A percentile compares a stretch with the other conserved stretches of the same genome.
phyloP scores from a whole-genome alignment of 2,329 filamentous ascomycete species.

The Pseudogymnoascus verrucosus region DNA sequence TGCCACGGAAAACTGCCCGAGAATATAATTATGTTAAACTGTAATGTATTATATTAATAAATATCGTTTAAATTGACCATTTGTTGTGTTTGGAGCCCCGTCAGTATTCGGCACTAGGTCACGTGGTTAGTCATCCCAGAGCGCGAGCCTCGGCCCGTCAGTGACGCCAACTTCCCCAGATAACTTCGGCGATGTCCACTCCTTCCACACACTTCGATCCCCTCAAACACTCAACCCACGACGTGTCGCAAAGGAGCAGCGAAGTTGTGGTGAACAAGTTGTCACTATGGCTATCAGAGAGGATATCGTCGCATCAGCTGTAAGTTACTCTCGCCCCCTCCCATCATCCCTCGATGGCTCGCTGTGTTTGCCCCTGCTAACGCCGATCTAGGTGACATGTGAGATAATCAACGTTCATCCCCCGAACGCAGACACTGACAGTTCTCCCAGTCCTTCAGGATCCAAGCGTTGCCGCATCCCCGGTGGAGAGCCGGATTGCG shows the following conservation, averaged over 20 bases:
- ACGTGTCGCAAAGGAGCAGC: not conserved
- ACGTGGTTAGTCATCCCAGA: not conserved
- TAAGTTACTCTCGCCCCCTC: slow-evolving; percentile 34
- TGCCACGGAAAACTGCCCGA: not conserved
- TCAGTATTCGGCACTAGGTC: not conserved
- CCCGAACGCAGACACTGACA: slow-evolving; percentile 16
- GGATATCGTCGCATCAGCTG: slow-evolving; percentile 80
- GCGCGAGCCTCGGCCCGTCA: slow-evolving; percentile 7
- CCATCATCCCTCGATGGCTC: slow-evolving; percentile 16
- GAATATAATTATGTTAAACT: not conserved
- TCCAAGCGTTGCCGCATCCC: slow-evolving; percentile 78
- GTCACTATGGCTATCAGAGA: slow-evolving; percentile 75
- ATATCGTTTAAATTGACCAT: not conserved
- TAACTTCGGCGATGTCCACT: slow-evolving; percentile 5
- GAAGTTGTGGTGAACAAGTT: slow-evolving; percentile 10
- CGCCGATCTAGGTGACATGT: slow-evolving; percentile 27
- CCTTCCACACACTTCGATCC: slow-evolving; percentile 1
- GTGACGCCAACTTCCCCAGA: slow-evolving; percentile 9
- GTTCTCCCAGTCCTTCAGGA: slow-evolving; percentile 71
- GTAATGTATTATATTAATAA: not conserved
- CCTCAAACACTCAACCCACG: not conserved
- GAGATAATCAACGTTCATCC: slow-evolving; percentile 15
- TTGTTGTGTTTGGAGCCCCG: not conserved
- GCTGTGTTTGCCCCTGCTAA: slow-evolving; percentile 14
- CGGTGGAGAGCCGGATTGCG: slow-evolving; percentile 85